These are phyloP conservation scores for Selenicereus undatus DNA, from an alignment of 148 eudicot species.

Conservation along the genomic window DNA sequence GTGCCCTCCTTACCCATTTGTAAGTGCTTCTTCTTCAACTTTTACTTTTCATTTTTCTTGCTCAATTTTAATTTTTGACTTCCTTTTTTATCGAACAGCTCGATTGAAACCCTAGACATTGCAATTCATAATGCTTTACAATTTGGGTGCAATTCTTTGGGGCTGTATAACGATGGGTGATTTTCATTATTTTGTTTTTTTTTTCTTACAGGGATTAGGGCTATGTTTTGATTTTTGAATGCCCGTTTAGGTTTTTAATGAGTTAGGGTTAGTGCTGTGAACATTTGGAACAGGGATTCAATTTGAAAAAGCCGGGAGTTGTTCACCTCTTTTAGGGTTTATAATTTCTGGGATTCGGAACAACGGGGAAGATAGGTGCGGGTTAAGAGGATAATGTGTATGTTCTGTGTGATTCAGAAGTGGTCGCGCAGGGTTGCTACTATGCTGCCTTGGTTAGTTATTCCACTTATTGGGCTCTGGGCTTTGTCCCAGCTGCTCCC, in stretches of 20 bases:
- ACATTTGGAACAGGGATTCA: constrained; percentile 12
- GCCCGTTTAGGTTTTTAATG: constrained; percentile 27
- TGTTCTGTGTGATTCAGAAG: constrained; percentile 97
- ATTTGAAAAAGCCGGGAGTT: constrained; percentile 24
- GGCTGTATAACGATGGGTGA: constrained; percentile 14
- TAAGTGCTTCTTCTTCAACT: constrained; percentile 17
- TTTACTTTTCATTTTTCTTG: not conserved
- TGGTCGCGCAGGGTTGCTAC: constrained; percentile 99
- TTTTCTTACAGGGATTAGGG: constrained; percentile 4
- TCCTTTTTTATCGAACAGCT: not conserved
- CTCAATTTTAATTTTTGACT: not conserved
- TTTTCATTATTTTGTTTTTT: not conserved
- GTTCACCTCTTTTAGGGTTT: constrained; percentile 30
- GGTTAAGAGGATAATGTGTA: constrained; percentile 93
- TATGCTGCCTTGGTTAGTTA: constrained; percentile 98
- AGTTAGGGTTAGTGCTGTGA: constrained; percentile 28
- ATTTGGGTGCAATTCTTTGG: not conserved
- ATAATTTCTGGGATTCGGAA: constrained; percentile 17
- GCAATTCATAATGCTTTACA: not conserved
- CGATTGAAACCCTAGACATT: constrained; percentile 26
- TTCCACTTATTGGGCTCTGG: constrained; percentile 95
- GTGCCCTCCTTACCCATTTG: constrained; percentile 9
- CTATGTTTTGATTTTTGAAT: constrained; percentile 7
- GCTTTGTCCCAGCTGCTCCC: constrained; percentile 90
- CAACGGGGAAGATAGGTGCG: constrained; percentile 37